Evolutionary conservation across 2,329 filamentous ascomycete species (phyloP), one percentile per base, ranked within the genome.

Genomic region (Apiospora pterosperma): DNA sequence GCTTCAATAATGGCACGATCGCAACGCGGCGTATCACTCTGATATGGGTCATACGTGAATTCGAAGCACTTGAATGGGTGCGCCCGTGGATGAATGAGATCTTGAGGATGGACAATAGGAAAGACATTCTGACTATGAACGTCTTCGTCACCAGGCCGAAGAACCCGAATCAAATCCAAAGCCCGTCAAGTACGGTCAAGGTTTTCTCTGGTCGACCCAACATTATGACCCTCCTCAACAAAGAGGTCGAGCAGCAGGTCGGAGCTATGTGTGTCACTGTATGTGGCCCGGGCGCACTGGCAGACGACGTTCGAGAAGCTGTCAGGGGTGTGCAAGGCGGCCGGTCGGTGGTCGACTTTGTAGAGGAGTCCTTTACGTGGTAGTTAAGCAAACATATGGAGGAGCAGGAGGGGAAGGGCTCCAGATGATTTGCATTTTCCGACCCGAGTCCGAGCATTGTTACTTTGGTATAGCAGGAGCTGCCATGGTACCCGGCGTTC

Each of bases 171-270:
- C 92, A 96, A 73, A 91, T 97, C 62, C 84, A 89, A 70, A 92
- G 88, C 59, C 88, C 90, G 4, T 92, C 89, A 64, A 84, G 86
- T 2, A 95, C 91, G 5, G 93, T 98, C 63, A 92, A 94, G 78
- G 96, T 98, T 90, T 93, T 92, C 76, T 91, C 93, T 1, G 95
- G 96, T 2, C 88, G 94, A 69, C 95, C 95, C 11, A 93, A 97
- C 73, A 86, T 97, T 55, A 85, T 88, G 23, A 87, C 91, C 0
- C 80, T 98, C n/a, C 81, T 98, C 59, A 84, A 88, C 68, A 90
- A 91, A 78, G 95, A 97, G 80, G 90, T 94, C 21, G 85, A 89
- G 72, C 87, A 91, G 71, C 92, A 96, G 76, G 82, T 92, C 63
- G 96, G 96, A 10, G 93, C 94, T 61, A 96, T 97, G 88, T 92